A percentile compares a stretch with the other conserved stretches of the same genome.
Conservation (phyloP, 2,329 filamentous ascomycete species). For the Alternaria brassicicola region DNA sequence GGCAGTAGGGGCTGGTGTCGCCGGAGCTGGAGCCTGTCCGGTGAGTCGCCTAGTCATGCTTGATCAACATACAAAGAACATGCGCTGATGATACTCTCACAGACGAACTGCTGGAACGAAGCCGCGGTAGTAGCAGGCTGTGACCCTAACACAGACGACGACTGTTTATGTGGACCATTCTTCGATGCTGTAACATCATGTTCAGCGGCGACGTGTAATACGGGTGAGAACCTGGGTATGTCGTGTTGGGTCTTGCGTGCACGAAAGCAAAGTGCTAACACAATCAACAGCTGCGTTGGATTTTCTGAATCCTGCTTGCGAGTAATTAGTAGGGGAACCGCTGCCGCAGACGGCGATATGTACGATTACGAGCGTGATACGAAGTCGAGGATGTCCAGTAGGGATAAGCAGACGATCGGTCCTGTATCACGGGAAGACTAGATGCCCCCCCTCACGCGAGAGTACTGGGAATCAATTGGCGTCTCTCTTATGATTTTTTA, state of each 20-base stretch:
- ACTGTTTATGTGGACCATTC: conserved; percentile 42
- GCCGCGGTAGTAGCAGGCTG: conserved; percentile 34
- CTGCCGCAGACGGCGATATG: neutral
- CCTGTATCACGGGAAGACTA: neutral
- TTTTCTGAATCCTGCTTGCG: conserved; percentile 18
- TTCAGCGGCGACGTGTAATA: conserved; percentile 34
- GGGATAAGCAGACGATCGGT: neutral
- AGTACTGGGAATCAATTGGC: neutral
- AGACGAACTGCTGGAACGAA: conserved; percentile 46
- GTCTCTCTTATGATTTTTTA: neutral
- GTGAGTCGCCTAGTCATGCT: conserved; percentile 17
- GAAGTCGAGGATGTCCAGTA: neutral
- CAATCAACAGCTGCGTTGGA: conserved; percentile 15
- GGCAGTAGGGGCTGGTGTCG: conserved; percentile 19
- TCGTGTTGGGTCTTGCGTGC: neutral
- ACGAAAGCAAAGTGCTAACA: conserved; percentile 5
- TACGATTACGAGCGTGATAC: neutral
- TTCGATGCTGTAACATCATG: conserved; percentile 42
- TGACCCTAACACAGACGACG: conserved; percentile 40
- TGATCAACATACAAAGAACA: neutral
- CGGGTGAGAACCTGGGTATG: conserved; percentile 43
- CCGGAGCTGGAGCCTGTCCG: conserved; percentile 32
- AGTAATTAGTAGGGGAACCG: neutral
- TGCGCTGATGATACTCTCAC: conserved; percentile 6
- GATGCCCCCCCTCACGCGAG: neutral